phyloP scores from a whole-genome alignment of 2,329 filamentous ascomycete species.

The Ambrosiella xylebori region DNA sequence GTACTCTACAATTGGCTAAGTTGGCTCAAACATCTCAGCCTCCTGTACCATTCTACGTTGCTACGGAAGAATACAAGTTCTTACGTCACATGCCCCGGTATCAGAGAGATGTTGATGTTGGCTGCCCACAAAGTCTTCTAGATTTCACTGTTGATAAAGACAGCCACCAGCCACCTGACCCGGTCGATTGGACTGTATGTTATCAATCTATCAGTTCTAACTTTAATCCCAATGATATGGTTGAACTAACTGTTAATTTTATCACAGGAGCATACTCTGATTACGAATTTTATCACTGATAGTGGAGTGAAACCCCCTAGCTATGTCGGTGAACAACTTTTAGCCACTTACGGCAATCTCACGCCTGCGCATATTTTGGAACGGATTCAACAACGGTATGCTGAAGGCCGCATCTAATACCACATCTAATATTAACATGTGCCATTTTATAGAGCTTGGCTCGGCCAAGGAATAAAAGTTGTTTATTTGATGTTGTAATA shows the following conservation, averaged over 20 bases:
- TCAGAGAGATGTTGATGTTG: slow-evolving; percentile 51
- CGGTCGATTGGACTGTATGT: slow-evolving; percentile 55
- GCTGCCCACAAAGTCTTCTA: slow-evolving; percentile 59
- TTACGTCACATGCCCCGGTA: slow-evolving; percentile 58
- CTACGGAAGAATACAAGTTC: slow-evolving; percentile 93
- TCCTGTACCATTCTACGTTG: slow-evolving; percentile 66
- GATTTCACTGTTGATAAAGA: slow-evolving; percentile 45
- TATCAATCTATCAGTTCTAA: not conserved
- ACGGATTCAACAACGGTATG: slow-evolving; percentile 13
- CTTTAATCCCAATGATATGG: not conserved
- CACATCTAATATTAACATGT: not conserved
- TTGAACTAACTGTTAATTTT: slow-evolving; percentile 16
- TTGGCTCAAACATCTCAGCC: slow-evolving; percentile 47
- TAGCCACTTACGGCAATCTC: slow-evolving; percentile 39
- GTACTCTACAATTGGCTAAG: slow-evolving; percentile 69
- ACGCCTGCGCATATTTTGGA: slow-evolving; percentile 14
- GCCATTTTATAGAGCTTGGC: too few relatives aligned
- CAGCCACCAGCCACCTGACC: slow-evolving; percentile 30
- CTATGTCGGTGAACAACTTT: slow-evolving; percentile 53
- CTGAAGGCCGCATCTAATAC: not conserved
- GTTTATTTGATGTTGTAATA: too few relatives aligned
- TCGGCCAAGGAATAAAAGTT: too few relatives aligned
- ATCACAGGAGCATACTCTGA: slow-evolving; percentile 23
- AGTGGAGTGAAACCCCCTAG: slow-evolving; percentile 53
- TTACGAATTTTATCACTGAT: slow-evolving; percentile 61